Base-by-base conservation (phyloP, 2,329 filamentous ascomycete species). In the Cordyceps tenuipes region DNA sequence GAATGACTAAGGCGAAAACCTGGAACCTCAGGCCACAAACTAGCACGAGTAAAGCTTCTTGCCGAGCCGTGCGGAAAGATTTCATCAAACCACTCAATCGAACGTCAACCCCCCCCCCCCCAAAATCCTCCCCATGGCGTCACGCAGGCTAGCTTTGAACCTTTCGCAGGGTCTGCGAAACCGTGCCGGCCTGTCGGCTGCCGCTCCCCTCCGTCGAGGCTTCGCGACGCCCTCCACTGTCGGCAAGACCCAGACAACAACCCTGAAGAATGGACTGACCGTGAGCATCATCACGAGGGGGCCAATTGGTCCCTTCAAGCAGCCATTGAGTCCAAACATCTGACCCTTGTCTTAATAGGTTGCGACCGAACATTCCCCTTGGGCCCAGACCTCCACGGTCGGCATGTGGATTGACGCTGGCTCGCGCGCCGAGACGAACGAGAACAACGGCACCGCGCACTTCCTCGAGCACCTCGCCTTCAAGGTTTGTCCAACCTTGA, bases 381-480 rank as follows among this genome's bases (percentile, higher is more conserved):
- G 91, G 84, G 93, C 93, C 72, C 92, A 97, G 82, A 97, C 94
- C 64, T 96, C 92, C 71, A 97, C 93, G 60, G 92, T 97, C 71
- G 94, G 94, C 75, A 91, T 99, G 67, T 99, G 94, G 92, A 99
- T 99, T 76, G 95, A 99, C 79, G 93, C 95, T 76, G 94, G 94
- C 75, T 97, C 91, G 77, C 86, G 94, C 77, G 91, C 94, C 76
- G 94, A 99, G 84, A 99, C 94, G 69, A 87, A 94, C 79, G 91
- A 91, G 85, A 97, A 90, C 73, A 99, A 97, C 82, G 94, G 94
- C 79, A 99, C 94, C 70, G 94, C 94, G 73, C 94, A 99, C 82
- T 99, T 99, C 84, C 86, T 99, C 71, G 94, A 99, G 84, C 94
- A 99, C 82, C 85, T 99, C 77, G 95, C 95, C 70, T 99, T 99